Evolutionary conservation across 2,329 filamentous ascomycete genomes (phyloP).

Genomic region (Aspergillus novofumigatus): DNA sequence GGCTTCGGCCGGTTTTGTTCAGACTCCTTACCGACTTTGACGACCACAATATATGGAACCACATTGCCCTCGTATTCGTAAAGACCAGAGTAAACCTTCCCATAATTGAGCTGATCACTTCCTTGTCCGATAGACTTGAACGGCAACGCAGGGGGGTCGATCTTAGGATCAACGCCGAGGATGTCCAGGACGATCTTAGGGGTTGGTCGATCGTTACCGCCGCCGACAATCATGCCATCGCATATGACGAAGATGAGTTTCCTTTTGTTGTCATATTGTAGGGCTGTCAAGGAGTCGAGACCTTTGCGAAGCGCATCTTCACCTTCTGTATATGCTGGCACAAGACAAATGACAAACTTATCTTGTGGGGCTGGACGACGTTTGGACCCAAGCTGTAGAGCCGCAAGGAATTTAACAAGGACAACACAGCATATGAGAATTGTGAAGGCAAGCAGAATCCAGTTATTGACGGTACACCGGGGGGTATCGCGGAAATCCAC

Average conservation of each 20-base stretch:
- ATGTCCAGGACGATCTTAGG: conserved; percentile 98
- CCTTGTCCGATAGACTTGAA: conserved; percentile 91
- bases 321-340: conserved; percentile 95
- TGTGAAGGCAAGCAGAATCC: conserved; percentile 82
- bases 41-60: conserved; percentile 90
- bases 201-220: conserved; percentile 92
- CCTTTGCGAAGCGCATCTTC: conserved; percentile 92
- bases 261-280: conserved; percentile 97
- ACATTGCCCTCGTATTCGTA: conserved; percentile 98
- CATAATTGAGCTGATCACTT: conserved; percentile 92
- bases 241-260: conserved; percentile 96
- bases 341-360: conserved; percentile 98
- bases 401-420: conserved; percentile 81
- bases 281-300: conserved; percentile 85
- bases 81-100: conserved; percentile 95
- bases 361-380: conserved; percentile 85
- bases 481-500: conserved; percentile 76
- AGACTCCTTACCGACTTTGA: conserved; percentile 96
- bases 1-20: conserved; percentile 89
- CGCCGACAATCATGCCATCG: conserved; percentile 93
- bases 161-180: conserved; percentile 91
- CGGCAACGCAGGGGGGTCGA: conserved; percentile 87
- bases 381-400: conserved; percentile 90
- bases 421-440: conserved; percentile 78
- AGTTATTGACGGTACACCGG: conserved; percentile 84